A percentile compares a stretch with the other conserved stretches of the same genome.
phyloP scores from a whole-genome alignment of 306 rosid genomes.

The Inga leiocalycina region DNA sequence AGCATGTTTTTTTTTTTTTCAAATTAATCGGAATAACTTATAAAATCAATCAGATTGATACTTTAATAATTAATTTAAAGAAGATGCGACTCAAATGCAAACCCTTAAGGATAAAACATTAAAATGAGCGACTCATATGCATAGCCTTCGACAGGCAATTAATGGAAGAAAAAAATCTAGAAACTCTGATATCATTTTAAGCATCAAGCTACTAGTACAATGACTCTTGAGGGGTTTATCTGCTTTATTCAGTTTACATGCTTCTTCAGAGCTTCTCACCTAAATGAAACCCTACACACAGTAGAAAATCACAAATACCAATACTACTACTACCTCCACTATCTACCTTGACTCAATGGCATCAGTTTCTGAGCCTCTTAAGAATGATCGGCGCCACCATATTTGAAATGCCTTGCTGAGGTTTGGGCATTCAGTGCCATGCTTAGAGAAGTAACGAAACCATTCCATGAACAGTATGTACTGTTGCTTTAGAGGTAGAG shows the following conservation, averaged over 20 bases:
- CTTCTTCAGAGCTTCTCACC: background rate
- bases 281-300: background rate
- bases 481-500: conserved; percentile 21
- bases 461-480: conserved; percentile 14
- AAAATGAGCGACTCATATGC: too few species aligned
- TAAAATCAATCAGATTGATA: too few species aligned
- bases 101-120: too few species aligned
- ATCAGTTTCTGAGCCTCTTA: conserved; percentile 22
- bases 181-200: conserved; percentile 1
- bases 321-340: background rate
- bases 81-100: too few species aligned
- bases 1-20: too few species aligned
- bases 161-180: background rate
- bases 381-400: conserved; percentile 25
- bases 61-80: too few species aligned
- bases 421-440: conserved; percentile 26
- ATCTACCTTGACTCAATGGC: conserved; percentile 24
- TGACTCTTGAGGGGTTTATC: conserved; percentile 7
- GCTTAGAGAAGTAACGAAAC: conserved; percentile 18
- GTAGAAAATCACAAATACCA: background rate
- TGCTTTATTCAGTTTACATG: background rate
- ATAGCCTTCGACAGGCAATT: background rate
- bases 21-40: too few species aligned
- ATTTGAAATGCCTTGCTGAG: conserved; percentile 23
- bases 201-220: conserved; percentile 12